Evolutionary conservation across 495 filamentous ascomycete genomes (phyloP), one percentile per base, ranked within the genome.

Genomic region (Polyplosphaeria fusca): DNA sequence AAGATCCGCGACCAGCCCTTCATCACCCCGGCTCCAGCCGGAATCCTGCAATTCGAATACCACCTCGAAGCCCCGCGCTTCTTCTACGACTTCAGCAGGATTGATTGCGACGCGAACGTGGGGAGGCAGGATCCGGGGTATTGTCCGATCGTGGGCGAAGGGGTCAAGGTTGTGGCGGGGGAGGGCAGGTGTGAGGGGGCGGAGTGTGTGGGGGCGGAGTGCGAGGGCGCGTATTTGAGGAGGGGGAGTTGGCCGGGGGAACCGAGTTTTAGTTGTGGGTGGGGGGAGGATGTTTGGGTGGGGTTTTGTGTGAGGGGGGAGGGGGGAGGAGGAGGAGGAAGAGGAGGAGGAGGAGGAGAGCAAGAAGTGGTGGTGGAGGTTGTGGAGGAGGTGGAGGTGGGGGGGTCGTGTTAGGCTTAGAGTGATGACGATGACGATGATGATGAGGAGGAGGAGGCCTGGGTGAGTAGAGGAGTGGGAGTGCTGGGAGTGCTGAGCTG

Each of bases 41-140:
- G 40, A 2, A 48, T 60, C 47, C 19, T 60, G 3, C 56, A 60
- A 23, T 20, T 26, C 23, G 56, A 60, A 26, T 60, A 60, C 42
- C 27, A 37, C 14, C 5, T 45, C 13, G 20, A 41, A 4, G 16
- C 19, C 47, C 7, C 5, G 11, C 20, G 51, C 26, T 53, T 13
- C 14, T 60, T 35, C 37, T 60, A 44, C 25, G 48, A 60, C 26
- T 28, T 60, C 28, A 52, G 48, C 42, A 22, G 19, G 9, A 48
- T 60, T 18, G 42, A 60, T 42, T 60, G 56, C 35, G 18, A 28
- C 18, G 4, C 1, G 1, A 2, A 30, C 9, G 13, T 0, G 4
- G 20, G n/a, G 1, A 38, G 39, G 3, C n/a, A 25, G n/a, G 27
- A 52, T 35, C 28, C 20, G n/a, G 18, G 28, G 2, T 52, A 26